Conservation (phyloP, 805 yeast genomes). For the Maudiozyma bulderi region DNA sequence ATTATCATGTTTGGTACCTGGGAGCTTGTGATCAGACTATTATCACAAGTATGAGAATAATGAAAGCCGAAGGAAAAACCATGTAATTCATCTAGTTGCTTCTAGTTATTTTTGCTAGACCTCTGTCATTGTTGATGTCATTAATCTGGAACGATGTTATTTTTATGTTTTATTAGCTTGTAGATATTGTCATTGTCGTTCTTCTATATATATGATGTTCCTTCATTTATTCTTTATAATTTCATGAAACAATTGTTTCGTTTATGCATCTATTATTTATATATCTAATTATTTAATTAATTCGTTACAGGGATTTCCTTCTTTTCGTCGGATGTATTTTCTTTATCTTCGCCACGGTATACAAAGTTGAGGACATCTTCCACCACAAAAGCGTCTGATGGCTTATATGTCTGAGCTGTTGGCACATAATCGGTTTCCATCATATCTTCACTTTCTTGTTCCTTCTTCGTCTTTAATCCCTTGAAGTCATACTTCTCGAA, state of each 20-base stretch:
- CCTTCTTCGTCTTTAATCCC: constrained; percentile 28
- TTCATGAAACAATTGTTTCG: neutral
- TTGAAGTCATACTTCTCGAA: constrained; percentile 50
- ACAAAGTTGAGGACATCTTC: constrained; percentile 37
- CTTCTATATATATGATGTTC: neutral
- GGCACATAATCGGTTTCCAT: constrained; percentile 71
- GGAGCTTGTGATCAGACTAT: constrained; percentile 69
- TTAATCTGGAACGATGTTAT: neutral
- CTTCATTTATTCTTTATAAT: neutral
- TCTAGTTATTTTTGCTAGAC: neutral
- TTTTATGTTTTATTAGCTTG: neutral
- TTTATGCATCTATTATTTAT: neutral
- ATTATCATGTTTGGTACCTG: constrained; percentile 99
- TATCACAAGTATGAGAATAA: constrained; percentile 29
- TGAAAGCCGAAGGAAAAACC: neutral
- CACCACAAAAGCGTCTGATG: constrained; percentile 26
- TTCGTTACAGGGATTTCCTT: neutral
- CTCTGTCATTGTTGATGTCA: neutral
- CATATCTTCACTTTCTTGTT: neutral
- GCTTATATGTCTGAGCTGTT: constrained; percentile 26
- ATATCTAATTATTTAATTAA: neutral
- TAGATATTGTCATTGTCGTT: neutral
- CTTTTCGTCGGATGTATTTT: neutral
- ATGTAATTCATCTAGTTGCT: neutral
- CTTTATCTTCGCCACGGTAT: constrained; percentile 33